Evolutionary conservation across 768 basidiomycete species (phyloP).

Genomic region (Termitomyces sp.): DNA sequence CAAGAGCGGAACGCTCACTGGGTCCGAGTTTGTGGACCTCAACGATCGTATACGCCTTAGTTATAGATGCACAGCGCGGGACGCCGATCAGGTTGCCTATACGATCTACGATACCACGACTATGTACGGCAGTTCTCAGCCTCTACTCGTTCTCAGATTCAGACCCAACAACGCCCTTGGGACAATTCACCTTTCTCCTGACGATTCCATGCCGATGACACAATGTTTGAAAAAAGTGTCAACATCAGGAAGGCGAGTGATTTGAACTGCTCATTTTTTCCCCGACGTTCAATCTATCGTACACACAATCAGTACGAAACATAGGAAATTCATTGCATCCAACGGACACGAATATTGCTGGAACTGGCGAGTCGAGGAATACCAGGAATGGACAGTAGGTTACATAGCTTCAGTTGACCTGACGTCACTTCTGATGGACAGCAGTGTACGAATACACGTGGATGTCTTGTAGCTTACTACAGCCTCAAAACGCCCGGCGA

Average conservation of each 20-base stretch:
- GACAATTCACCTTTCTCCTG: constrained; percentile 38
- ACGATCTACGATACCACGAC: constrained; percentile 43
- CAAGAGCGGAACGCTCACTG: constrained; percentile 44
- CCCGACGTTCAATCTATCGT: background rate
- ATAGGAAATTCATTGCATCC: constrained; percentile 50
- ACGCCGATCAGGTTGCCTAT: constrained; percentile 37
- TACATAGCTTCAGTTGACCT: background rate
- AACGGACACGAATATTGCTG: constrained; percentile 61
- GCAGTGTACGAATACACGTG: constrained; percentile 50
- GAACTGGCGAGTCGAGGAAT: constrained; percentile 39
- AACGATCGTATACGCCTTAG: constrained; percentile 51
- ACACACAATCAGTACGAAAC: constrained; percentile 25
- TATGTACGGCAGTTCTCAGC: constrained; percentile 21
- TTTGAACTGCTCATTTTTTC: background rate
- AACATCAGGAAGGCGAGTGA: constrained; percentile 33
- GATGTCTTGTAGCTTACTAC: constrained; percentile 55
- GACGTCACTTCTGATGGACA: constrained; percentile 36
- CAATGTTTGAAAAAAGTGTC: constrained; percentile 44
- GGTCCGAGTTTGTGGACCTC: constrained; percentile 57
- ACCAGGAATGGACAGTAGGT: constrained; percentile 65
- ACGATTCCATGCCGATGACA: constrained; percentile 37
- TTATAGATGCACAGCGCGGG: constrained; percentile 41
- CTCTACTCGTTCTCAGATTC: constrained; percentile 46
- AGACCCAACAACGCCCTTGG: constrained; percentile 45
- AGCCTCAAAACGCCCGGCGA: constrained; percentile 49